Evolutionary conservation across 176 grass and related monocot species (phyloP), one percentile per base, ranked within the genome.

Genomic region (Microstegium vimineum): DNA sequence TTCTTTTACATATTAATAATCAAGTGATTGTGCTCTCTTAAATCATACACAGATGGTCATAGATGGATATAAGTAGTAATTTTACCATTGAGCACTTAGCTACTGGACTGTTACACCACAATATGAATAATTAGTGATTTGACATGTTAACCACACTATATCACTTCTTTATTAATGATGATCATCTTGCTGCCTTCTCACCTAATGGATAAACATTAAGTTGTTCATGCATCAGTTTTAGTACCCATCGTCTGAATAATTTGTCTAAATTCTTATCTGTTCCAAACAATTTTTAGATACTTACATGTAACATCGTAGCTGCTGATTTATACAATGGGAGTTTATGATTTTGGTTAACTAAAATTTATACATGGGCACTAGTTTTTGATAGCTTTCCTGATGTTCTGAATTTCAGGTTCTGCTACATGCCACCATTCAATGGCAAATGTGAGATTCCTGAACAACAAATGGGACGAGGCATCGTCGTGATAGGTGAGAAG

Each of bases 371-470:
- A 59, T 79, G 30, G 22, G 47, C 17, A 61, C 74, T 67, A 68
- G 16, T 80, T 70, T 81, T 79, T n/a, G 41, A 38, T 18, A 70
- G 28, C 52, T 69, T 70, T 80, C 76, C 73, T 74, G 26, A 22
- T 13, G 18, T 66, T 31, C 52, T 40, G 56, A 41, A 70, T 86
- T 84, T 84, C 59, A 97, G 94, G 94, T 97, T 97, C 75, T 97
- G 94, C 84, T 84, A 84, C 60, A 90, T 94, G 91, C 78, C 84
- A 79, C 94, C 94, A 27, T 97, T 92, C 74, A 85, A 84, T 76
- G 94, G 94, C 17, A 87, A 79, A 68, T 97, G 94, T 82, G 81
- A 82, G 40, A 46, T 67, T 85, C 76, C 83, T 82, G 91, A 92
- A 73, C 89, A 92, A 88, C 84, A 91, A 87, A 79, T 90, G 77